A percentile compares a stretch with the other conserved stretches of the same genome.
phyloP scores from a whole-genome alignment of 2,329 filamentous ascomycete genomes.

The Aureobasidium sp. region DNA sequence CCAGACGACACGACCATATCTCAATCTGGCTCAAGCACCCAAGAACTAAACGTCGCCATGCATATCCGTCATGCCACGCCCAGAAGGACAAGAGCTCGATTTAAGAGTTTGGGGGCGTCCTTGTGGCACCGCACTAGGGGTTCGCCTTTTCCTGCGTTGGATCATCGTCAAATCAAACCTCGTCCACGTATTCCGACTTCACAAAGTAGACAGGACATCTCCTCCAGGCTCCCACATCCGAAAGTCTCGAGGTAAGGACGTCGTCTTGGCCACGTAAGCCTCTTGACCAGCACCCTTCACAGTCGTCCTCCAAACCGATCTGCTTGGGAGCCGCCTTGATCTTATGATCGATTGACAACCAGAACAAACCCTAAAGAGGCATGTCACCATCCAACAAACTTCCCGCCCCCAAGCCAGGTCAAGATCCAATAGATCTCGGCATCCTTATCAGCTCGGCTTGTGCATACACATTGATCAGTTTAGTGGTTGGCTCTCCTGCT shows the following conservation, averaged over 20 bases:
- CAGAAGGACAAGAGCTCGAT: not conserved
- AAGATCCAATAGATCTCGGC: conserved; percentile 6
- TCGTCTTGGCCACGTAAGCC: not conserved
- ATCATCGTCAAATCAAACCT: not conserved
- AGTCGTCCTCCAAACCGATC: not conserved
- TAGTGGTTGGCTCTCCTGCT: not conserved
- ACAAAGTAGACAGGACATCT: not conserved
- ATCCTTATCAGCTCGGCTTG: conserved; percentile 2
- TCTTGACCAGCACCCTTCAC: not conserved
- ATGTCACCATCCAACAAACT: not conserved
- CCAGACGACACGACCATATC: not conserved
- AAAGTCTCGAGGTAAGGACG: not conserved
- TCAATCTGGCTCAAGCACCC: not conserved
- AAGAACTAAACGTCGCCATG: not conserved
- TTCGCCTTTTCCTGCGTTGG: conserved; percentile 5
- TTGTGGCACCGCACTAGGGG: conserved; percentile 3
- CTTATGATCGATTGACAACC: not conserved
- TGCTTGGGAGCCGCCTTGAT: not conserved
- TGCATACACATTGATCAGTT: not conserved
- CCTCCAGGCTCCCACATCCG: not conserved
- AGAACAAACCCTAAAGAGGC: not conserved
- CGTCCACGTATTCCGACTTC: not conserved
- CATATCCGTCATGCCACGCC: conserved; percentile 3
- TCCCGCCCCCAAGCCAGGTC: not conserved
- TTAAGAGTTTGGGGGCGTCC: not conserved